These are phyloP conservation scores for Metrosideros polymorpha DNA, from an alignment of 441 rosid genomes.

Conservation along the genomic window DNA sequence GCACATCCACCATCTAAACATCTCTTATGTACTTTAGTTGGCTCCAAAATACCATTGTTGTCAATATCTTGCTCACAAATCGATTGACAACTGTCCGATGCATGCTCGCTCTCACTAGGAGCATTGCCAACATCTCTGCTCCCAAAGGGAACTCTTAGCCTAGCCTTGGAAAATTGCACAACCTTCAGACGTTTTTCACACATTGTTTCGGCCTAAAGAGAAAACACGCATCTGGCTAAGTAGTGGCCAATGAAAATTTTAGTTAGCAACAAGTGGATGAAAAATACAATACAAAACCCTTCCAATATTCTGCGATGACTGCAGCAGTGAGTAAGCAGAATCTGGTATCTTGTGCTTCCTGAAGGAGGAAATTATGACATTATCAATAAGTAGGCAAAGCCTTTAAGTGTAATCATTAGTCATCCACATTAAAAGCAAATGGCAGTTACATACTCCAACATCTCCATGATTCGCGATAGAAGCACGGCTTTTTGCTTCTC, in stretches of 20 bases:
- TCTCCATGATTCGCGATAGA: slow-evolving; percentile 32
- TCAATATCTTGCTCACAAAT: neutral
- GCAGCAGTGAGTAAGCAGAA: slow-evolving; percentile 48
- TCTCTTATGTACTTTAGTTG: slow-evolving; percentile 12
- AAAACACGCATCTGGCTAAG: neutral
- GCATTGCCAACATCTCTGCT: slow-evolving; percentile 3
- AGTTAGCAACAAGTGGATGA: neutral
- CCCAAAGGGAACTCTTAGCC: slow-evolving; percentile 25
- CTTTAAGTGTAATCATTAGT: neutral
- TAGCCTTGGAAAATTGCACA: slow-evolving; percentile 49
- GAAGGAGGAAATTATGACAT: slow-evolving; percentile 4
- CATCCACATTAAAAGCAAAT: neutral
- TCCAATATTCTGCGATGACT: slow-evolving; percentile 49
- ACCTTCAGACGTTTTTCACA: slow-evolving; percentile 49
- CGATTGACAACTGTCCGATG: neutral
- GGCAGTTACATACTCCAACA: slow-evolving; percentile 39
- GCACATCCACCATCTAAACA: neutral
- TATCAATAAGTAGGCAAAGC: neutral
- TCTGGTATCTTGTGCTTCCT: slow-evolving; percentile 69
- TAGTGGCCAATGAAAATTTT: neutral
- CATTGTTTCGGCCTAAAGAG: slow-evolving; percentile 41
- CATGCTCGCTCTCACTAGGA: slow-evolving; percentile 10
- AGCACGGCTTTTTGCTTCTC: slow-evolving; percentile 42
- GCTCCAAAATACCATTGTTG: slow-evolving; percentile 4
- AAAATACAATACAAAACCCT: slow-evolving; percentile 29